These are phyloP conservation scores for Cyberlindnera euphorbiae DNA, from an alignment of 805 yeast species.

Conservation along the genomic window DNA sequence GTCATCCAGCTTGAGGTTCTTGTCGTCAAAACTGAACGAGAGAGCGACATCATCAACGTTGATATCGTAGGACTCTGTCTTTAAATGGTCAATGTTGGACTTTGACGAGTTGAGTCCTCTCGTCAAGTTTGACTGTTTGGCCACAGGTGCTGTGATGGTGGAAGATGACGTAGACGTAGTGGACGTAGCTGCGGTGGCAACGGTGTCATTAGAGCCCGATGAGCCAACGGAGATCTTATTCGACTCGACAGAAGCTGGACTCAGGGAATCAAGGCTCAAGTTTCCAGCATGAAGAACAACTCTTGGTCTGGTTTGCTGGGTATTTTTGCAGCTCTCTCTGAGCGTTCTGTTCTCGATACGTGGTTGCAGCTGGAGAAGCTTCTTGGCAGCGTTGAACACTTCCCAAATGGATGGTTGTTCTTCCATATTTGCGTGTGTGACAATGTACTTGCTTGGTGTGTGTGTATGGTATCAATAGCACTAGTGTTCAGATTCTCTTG, in stretches of 20 bases:
- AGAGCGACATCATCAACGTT: constrained; percentile 27
- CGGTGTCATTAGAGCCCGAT: constrained; percentile 14
- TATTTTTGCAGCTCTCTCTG: constrained; percentile 25
- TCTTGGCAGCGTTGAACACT: constrained; percentile 29
- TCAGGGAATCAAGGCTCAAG: constrained; percentile 15
- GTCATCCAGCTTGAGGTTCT: constrained; percentile 13
- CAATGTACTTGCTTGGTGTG: too few relatives aligned
- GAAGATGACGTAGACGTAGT: constrained; percentile 12
- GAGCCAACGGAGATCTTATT: constrained; percentile 23
- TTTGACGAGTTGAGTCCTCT: constrained; percentile 12
- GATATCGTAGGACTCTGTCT: constrained; percentile 30
- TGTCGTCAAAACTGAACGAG: constrained; percentile 13
- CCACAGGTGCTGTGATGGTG: constrained; percentile 1
- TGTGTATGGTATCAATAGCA: too few relatives aligned
- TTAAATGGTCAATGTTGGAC: too few relatives aligned
- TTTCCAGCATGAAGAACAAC: constrained; percentile 4
- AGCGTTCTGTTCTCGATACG: constrained; percentile 28
- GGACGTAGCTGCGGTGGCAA: constrained; percentile 9
- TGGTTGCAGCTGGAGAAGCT: constrained; percentile 26
- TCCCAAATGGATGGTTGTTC: constrained; percentile 29
- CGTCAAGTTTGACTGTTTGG: constrained; percentile 21
- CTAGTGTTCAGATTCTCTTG: too few relatives aligned
- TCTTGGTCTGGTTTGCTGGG: constrained; percentile 10
- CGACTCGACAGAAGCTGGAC: constrained; percentile 22
- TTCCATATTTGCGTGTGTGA: constrained; percentile 14